These are phyloP conservation scores for Pseudomassariella vexata DNA, from an alignment of 2,329 filamentous ascomycete species.

Conservation along the genomic window DNA sequence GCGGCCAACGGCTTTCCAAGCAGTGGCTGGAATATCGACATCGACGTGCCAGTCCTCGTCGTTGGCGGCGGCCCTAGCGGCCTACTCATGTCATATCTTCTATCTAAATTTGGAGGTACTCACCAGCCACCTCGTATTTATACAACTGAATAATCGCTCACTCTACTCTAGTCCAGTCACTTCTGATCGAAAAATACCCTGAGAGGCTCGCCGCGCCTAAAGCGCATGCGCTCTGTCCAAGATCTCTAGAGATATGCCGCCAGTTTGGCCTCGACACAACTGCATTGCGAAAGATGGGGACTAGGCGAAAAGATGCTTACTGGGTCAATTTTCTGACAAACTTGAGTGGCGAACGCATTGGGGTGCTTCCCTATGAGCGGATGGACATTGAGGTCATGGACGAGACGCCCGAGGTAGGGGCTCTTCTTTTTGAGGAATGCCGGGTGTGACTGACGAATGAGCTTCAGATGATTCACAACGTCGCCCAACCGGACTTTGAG, in stretches of 20 bases:
- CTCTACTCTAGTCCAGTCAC: conserved; percentile 15
- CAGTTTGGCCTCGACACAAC: conserved; percentile 22
- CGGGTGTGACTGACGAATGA: background rate
- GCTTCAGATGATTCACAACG: conserved; percentile 33
- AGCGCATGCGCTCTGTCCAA: conserved; percentile 22
- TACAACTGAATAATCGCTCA: conserved; percentile 6
- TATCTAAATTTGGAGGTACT: conserved; percentile 21
- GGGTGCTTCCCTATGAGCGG: conserved; percentile 26
- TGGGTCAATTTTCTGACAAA: conserved; percentile 35
- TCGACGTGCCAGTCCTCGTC: conserved; percentile 27
- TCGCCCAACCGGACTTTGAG: conserved; percentile 34
- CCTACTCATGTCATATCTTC: conserved; percentile 26
- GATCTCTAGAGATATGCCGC: conserved; percentile 23
- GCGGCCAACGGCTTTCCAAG: too few relatives aligned
- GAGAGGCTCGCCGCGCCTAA: conserved; percentile 24
- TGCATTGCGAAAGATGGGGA: conserved; percentile 21
- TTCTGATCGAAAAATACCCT: conserved; percentile 25
- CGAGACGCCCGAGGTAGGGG: conserved; percentile 25
- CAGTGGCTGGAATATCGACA: too few relatives aligned
- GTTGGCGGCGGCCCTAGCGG: conserved; percentile 29
- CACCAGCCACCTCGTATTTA: conserved; percentile 6
- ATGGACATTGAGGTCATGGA: conserved; percentile 26
- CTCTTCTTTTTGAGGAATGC: background rate
- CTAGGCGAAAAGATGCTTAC: conserved; percentile 24
- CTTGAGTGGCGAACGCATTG: conserved; percentile 27